Conservation (phyloP, 352 stramenopile species). For the Globisporangium heterothallicum region DNA sequence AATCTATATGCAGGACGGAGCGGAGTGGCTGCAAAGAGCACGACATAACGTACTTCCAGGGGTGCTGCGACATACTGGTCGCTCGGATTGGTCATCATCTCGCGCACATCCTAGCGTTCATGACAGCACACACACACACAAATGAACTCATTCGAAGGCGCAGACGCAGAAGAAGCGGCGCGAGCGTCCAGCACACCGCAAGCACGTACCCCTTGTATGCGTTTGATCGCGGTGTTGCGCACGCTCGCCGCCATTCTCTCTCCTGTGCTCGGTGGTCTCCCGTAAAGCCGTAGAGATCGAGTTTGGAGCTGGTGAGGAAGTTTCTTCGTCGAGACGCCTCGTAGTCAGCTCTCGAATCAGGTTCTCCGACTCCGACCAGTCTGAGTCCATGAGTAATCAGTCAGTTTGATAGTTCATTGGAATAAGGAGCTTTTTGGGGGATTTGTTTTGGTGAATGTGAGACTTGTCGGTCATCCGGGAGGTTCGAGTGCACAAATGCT, state of each 20-base stretch:
- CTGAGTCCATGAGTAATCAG: no score
- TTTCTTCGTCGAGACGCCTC: background rate
- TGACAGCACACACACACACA: background rate
- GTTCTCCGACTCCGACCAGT: no score
- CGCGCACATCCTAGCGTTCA: conserved; percentile 83
- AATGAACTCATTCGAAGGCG: background rate
- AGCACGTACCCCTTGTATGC: conserved; percentile 77
- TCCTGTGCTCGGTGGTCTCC: background rate
- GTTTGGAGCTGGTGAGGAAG: no score
- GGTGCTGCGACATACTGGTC: conserved; percentile 74
- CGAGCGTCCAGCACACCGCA: no score
- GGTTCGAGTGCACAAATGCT: no score
- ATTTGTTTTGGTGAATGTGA: no score
- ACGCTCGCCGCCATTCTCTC: conserved; percentile 38
- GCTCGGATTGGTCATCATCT: conserved; percentile 86
- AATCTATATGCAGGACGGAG: background rate
- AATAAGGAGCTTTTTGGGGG: no score
- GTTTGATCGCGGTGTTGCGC: conserved; percentile 81
- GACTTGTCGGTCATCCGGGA: no score
- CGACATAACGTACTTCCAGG: conserved; percentile 43
- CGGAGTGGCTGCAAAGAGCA: background rate
- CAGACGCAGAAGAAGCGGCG: background rate
- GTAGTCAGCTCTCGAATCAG: background rate
- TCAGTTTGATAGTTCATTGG: no score
- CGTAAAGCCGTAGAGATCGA: background rate